Conservation (phyloP, 345 rosid species). For the Syzygium aromaticum region DNA sequence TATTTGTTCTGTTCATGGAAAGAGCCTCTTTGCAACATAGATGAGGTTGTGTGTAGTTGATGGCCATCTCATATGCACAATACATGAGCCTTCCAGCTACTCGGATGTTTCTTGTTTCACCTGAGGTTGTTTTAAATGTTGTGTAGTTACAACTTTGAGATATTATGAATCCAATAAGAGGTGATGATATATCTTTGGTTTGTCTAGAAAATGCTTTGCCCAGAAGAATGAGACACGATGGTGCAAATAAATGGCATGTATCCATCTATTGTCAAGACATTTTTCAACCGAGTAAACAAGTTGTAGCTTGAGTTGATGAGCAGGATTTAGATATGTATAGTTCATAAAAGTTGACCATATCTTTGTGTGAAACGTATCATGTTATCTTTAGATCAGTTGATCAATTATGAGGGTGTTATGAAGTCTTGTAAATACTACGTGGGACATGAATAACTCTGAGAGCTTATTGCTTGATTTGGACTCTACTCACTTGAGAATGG, state of each 20-base stretch:
- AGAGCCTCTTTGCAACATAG: not conserved
- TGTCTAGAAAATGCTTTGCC: not conserved
- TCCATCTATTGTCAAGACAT: not conserved
- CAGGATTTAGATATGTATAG: not conserved
- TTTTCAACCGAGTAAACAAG: not conserved
- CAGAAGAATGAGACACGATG: not conserved
- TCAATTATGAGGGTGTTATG: not conserved
- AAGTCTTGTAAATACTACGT: not conserved
- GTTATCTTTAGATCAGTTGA: not conserved
- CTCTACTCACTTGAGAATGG: not conserved
- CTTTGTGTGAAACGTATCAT: not conserved
- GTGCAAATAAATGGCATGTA: not conserved
- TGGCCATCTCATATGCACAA: not conserved
- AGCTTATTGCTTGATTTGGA: not conserved
- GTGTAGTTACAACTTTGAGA: not conserved
- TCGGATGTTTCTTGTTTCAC: not conserved
- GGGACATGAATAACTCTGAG: not conserved
- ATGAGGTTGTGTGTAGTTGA: not conserved
- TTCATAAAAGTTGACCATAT: not conserved
- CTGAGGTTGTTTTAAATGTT: not conserved
- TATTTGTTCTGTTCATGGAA: not conserved
- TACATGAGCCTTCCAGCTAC: not conserved
- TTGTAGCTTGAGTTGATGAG: not conserved
- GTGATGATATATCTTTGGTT: not conserved
- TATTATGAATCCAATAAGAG: not conserved